A percentile compares a stretch with the other conserved stretches of the same genome.
Evolutionary conservation across 305 asterid species (phyloP).

Genomic region (Solanum chacoense): DNA sequence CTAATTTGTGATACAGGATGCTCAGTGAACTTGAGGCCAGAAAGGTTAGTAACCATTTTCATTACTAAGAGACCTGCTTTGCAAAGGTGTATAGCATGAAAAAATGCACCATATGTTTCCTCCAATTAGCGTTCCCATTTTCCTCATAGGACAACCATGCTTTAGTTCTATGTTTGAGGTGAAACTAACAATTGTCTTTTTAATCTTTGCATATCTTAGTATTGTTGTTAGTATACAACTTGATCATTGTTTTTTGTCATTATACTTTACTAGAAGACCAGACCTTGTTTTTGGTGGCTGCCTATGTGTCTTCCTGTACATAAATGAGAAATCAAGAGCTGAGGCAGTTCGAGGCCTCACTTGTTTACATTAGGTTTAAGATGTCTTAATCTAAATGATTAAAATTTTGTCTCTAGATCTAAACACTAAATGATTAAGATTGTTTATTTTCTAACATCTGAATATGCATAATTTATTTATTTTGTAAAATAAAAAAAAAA

Average conservation of each 20-base stretch:
- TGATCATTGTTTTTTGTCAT: background rate
- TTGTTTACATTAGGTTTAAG: background rate
- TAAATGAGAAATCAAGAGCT: background rate
- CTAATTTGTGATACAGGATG: constrained; percentile 28
- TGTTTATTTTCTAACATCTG: background rate
- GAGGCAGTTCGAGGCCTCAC: background rate
- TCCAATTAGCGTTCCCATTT: background rate
- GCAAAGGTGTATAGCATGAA: background rate
- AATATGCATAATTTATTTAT: background rate
- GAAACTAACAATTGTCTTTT: background rate
- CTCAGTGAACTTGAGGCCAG: constrained; percentile 20
- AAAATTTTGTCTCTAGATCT: background rate
- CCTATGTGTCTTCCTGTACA: background rate
- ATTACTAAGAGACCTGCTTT: background rate
- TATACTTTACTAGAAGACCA: background rate
- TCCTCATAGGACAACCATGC: background rate
- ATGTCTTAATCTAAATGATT: background rate
- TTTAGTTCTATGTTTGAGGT: background rate
- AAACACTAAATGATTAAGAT: background rate
- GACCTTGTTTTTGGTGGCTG: background rate
- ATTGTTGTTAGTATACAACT: background rate
- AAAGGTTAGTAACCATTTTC: constrained; percentile 39
- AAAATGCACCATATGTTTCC: background rate
- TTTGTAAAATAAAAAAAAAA: background rate
- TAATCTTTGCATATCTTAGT: background rate